A percentile compares a stretch with the other conserved stretches of the same genome.
Evolutionary conservation across 768 basidiomycete species (phyloP).

Genomic region (Brasilioporus rufonigricans): DNA sequence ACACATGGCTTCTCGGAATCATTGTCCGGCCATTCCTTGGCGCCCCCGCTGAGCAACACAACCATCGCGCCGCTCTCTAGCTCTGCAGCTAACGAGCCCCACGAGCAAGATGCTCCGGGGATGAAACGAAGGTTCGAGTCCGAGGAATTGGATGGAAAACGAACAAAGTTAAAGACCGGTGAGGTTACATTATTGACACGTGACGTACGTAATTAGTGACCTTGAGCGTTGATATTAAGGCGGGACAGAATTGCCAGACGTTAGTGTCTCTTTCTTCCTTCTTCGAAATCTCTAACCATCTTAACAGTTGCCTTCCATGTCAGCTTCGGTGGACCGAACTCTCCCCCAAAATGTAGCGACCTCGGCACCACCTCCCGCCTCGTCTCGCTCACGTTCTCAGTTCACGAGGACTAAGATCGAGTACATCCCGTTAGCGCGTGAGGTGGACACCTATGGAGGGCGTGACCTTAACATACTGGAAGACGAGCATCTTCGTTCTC

Average conservation of each 20-base stretch:
- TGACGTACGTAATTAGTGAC: constrained; percentile 25
- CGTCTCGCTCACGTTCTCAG: constrained; percentile 44
- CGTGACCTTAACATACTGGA: constrained; percentile 72
- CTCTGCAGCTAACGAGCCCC: constrained; percentile 21
- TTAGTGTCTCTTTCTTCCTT: constrained; percentile 32
- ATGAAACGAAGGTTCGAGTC: constrained; percentile 72
- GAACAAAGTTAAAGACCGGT: constrained; percentile 74
- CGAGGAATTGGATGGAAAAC: constrained; percentile 65
- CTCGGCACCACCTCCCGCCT: constrained; percentile 28
- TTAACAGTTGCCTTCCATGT: constrained; percentile 18
- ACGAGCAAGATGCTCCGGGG: constrained; percentile 62
- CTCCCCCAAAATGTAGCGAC: constrained; percentile 23
- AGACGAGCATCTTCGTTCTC: constrained; percentile 51
- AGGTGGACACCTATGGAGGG: constrained; percentile 75
- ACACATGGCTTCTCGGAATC: constrained; percentile 26
- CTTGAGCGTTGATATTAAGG: constrained; percentile 25
- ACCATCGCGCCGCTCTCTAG: constrained; percentile 9
- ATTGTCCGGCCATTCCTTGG: constrained; percentile 20
- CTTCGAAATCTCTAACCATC: constrained; percentile 10
- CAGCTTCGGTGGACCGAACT: constrained; percentile 18
- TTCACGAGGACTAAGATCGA: constrained; percentile 79
- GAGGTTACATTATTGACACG: constrained; percentile 31
- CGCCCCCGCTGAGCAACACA: constrained; percentile 11
- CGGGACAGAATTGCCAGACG: constrained; percentile 50
- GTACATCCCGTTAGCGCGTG: constrained; percentile 79